Percentiles rank a stretch among this genome's conserved stretches.
These are phyloP conservation scores for Coemansia biformis DNA, from an alignment of 192 early-diverging fungal genomes.

Conservation along the genomic window DNA sequence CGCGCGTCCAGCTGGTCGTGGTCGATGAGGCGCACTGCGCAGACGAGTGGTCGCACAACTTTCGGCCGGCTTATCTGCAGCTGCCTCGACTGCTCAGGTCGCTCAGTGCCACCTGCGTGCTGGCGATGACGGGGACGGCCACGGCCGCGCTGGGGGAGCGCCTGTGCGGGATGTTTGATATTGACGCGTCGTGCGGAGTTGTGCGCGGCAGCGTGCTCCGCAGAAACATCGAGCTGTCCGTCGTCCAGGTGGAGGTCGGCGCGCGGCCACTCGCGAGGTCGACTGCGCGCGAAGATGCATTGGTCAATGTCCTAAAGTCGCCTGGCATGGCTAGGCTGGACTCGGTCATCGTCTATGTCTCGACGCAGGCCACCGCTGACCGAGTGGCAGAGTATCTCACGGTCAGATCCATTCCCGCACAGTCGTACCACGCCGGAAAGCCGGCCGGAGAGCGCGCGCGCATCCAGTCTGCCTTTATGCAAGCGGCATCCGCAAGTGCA, in stretches of 20 bases:
- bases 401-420: conserved; percentile 59
- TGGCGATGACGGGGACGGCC: conserved; percentile 72
- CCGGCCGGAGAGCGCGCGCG: conserved; percentile 53
- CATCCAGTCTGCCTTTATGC: conserved; percentile 68
- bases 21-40: conserved; percentile 83
- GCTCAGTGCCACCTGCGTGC: conserved; percentile 52
- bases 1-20: conserved; percentile 57
- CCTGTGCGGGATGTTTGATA: conserved; percentile 58
- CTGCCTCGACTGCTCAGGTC: conserved; percentile 50
- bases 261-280: conserved; percentile 5
- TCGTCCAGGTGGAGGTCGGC: conserved; percentile 43
- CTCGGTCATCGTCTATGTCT: conserved; percentile 66
- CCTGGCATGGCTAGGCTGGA: conserved; percentile 51
- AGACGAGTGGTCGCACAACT: conserved; percentile 84
- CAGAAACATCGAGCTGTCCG: conserved; percentile 58
- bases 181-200: conserved; percentile 49
- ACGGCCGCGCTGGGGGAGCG: conserved; percentile 52
- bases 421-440: conserved; percentile 75
- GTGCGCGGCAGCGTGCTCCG: conserved; percentile 54
- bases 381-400: conserved; percentile 63
- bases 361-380: conserved; percentile 63
- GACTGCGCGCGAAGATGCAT: conserved; percentile 49
- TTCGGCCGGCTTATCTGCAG: conserved; percentile 65
- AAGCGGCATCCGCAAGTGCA: conserved; percentile 1
- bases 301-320: conserved; percentile 54